A percentile compares a stretch with the other conserved stretches of the same genome.
phyloP scores from a whole-genome alignment of 2,329 filamentous ascomycete species.

The Pseudohalonectria lignicola region DNA sequence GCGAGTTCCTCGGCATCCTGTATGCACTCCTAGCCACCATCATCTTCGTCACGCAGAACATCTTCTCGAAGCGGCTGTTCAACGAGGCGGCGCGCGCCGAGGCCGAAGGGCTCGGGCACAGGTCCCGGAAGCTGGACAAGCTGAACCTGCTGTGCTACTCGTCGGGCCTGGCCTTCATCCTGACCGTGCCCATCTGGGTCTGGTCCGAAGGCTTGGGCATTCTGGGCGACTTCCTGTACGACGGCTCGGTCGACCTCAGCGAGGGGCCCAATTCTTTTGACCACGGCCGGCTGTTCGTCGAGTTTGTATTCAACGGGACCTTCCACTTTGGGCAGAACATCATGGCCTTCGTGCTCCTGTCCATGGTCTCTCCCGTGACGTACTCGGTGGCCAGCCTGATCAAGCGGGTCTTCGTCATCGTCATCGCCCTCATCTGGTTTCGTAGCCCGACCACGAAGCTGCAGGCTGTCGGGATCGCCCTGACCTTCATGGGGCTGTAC shows the following conservation, averaged over 20 bases:
- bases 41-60: constrained; percentile 96
- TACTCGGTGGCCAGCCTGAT: constrained; percentile 94
- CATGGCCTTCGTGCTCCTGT: constrained; percentile 82
- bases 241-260: constrained; percentile 61
- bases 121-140: constrained; percentile 81
- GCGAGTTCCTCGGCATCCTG: constrained; percentile 80
- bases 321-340: constrained; percentile 98
- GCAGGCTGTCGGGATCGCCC: constrained; percentile 72
- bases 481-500: constrained; percentile 89
- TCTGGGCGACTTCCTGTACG: constrained; percentile 65
- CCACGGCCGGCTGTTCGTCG: constrained; percentile 62
- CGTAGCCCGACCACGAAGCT: constrained; percentile 74
- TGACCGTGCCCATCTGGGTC: constrained; percentile 87
- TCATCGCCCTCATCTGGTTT: constrained; percentile 94
- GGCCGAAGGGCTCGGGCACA: constrained; percentile 52
- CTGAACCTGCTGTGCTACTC: constrained; percentile 95
- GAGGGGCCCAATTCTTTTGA: constrained; percentile 57
- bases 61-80: constrained; percentile 95
- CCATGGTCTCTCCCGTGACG: constrained; percentile 89
- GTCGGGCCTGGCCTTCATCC: constrained; percentile 80
- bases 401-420: constrained; percentile 94
- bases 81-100: constrained; percentile 86
- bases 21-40: constrained; percentile 84
- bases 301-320: constrained; percentile 93
- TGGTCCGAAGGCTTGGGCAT: constrained; percentile 78